These are phyloP conservation scores for Knoxdaviesia proteae DNA, from an alignment of 2,329 filamentous ascomycete genomes.

Conservation along the genomic window DNA sequence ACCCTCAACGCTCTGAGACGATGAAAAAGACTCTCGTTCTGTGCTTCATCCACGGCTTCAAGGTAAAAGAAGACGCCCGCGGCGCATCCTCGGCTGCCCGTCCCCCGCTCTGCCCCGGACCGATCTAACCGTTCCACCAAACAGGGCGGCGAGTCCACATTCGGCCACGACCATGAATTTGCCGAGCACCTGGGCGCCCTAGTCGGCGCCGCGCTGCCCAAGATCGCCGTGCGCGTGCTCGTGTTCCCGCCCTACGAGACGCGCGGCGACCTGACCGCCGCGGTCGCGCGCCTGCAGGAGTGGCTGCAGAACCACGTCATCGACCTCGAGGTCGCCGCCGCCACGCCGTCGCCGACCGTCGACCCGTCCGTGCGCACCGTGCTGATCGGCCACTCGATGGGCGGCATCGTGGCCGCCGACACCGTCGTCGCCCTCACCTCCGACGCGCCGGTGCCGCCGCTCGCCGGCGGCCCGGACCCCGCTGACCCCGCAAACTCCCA, in stretches of 20 bases:
- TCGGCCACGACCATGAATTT: conserved; percentile 43
- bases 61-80: conserved; percentile 22
- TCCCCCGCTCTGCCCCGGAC: conserved; percentile 2
- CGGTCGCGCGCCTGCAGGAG: conserved; percentile 52
- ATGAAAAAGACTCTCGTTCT: conserved; percentile 65
- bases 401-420: conserved; percentile 85
- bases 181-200: conserved; percentile 49
- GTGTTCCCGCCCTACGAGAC: conserved; percentile 73
- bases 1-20: not conserved
- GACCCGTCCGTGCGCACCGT: conserved; percentile 69
- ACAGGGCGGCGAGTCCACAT: conserved; percentile 59
- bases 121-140: conserved; percentile 1
- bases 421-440: conserved; percentile 52
- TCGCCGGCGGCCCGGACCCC: conserved; percentile 18
- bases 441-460: conserved; percentile 30
- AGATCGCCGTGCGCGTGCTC: conserved; percentile 42
- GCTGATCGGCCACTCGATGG: conserved; percentile 75
- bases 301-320: conserved; percentile 88
- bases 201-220: conserved; percentile 44
- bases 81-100: no score
- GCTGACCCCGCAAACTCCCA: conserved; percentile 5
- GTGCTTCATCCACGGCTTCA: conserved; percentile 79
- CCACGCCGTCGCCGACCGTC: conserved; percentile 63
- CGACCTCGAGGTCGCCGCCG: conserved; percentile 70
- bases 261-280: conserved; percentile 51